Percentiles rank a stretch among this genome's conserved stretches.
phyloP scores from a whole-genome alignment of 1,284 basidiomycete genomes.

The Rhodotorula sp. region DNA sequence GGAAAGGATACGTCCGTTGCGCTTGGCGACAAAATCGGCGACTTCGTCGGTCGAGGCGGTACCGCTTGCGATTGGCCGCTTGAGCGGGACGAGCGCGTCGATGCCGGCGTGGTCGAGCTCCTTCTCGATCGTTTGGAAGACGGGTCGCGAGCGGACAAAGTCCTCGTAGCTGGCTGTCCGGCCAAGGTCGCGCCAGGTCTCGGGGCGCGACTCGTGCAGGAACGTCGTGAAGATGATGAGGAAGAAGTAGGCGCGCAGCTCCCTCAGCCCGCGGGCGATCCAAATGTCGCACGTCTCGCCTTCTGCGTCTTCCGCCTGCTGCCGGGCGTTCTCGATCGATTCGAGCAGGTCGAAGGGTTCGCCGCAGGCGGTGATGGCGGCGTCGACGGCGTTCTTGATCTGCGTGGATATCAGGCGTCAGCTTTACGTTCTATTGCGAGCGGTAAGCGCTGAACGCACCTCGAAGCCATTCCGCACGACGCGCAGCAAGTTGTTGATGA shows the following conservation, averaged over 20 bases:
- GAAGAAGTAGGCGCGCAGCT: conserved; percentile 58
- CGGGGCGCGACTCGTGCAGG: conserved; percentile 77
- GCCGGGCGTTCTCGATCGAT: conserved; percentile 78
- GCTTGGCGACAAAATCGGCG: conserved; percentile 74
- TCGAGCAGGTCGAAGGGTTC: conserved; percentile 80
- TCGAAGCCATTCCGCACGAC: conserved; percentile 86
- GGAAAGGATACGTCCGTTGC: conserved; percentile 82
- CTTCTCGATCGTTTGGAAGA: conserved; percentile 93
- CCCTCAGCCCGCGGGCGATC: conserved; percentile 73
- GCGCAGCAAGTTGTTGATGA: conserved; percentile 69
- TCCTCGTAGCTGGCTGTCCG: conserved; percentile 34
- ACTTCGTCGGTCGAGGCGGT: conserved; percentile 69
- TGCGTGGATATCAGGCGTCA: conserved; percentile 24
- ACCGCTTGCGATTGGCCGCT: conserved; percentile 53
- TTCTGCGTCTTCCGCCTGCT: conserved; percentile 68
- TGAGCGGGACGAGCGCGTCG: conserved; percentile 78
- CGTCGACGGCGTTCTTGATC: conserved; percentile 67
- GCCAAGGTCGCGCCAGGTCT: conserved; percentile 48
- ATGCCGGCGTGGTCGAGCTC: conserved; percentile 79
- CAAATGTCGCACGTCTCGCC: conserved; percentile 64
- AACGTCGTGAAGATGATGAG: conserved; percentile 94
- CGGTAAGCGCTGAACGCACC: conserved; percentile 48
- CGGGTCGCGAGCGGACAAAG: conserved; percentile 76
- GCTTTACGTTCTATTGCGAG: conserved; percentile 22
- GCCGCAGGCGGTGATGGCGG: conserved; percentile 83